A percentile compares a stretch with the other conserved stretches of the same genome.
Conservation (phyloP, 2,329 filamentous ascomycete genomes). For the Cladophialophora carrionii region DNA sequence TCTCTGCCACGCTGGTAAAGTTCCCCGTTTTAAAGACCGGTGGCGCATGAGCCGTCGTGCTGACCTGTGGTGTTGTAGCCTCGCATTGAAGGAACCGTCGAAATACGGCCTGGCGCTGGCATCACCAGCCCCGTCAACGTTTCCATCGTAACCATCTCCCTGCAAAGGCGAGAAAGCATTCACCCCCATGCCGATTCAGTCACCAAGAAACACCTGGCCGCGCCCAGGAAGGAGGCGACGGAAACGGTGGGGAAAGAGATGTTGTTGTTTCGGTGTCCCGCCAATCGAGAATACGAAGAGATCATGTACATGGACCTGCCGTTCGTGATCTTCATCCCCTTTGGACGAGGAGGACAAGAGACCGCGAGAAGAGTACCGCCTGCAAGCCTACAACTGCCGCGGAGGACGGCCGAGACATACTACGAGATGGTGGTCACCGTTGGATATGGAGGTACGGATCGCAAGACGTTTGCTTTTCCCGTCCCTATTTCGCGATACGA, state of each 20-base stretch:
- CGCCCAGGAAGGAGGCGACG: slow-evolving; percentile 84
- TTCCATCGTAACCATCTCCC: slow-evolving; percentile 89
- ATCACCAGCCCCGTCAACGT: slow-evolving; percentile 86
- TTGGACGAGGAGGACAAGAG: slow-evolving; percentile 87
- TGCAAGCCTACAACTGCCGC: slow-evolving; percentile 85
- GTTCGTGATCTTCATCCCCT: slow-evolving; percentile 96
- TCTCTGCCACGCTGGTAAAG: slow-evolving; percentile 93
- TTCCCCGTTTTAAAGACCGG: slow-evolving; percentile 22
- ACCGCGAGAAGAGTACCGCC: slow-evolving; percentile 87
- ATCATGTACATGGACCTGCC: slow-evolving; percentile 96
- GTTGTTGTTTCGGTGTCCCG: slow-evolving; percentile 81
- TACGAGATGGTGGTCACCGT: slow-evolving; percentile 97
- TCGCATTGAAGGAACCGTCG: slow-evolving; percentile 95
- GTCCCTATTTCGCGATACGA: slow-evolving; percentile 92
- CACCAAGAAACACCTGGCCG: slow-evolving; percentile 86
- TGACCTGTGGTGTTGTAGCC: slow-evolving; percentile 62
- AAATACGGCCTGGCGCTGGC: slow-evolving; percentile 84
- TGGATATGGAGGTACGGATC: slow-evolving; percentile 82
- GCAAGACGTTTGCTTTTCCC: slow-evolving; percentile 89
- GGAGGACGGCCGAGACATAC: slow-evolving; percentile 92
- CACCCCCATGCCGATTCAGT: slow-evolving; percentile 94
- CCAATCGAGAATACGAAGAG: slow-evolving; percentile 81
- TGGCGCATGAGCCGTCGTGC: slow-evolving; percentile 11
- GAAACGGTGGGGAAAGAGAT: slow-evolving; percentile 97
- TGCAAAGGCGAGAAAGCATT: slow-evolving; percentile 93